These are phyloP conservation scores for Alternaria arbusti DNA, from an alignment of 2,329 filamentous ascomycete species.

Conservation along the genomic window DNA sequence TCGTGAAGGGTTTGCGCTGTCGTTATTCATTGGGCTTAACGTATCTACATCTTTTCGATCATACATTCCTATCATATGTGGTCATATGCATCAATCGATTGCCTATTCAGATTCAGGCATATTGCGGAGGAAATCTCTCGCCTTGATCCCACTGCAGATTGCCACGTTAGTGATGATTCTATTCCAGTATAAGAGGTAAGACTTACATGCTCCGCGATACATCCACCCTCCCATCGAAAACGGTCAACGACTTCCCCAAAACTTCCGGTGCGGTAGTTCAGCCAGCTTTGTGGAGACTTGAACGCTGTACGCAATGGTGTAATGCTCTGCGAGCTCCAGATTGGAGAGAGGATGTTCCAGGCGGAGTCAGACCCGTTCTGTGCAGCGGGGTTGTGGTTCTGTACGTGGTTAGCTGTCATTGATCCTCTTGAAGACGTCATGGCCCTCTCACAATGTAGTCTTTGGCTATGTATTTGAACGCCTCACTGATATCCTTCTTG, in stretches of 20 bases:
- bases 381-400: constrained; percentile 40
- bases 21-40: neutral
- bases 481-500: constrained; percentile 35
- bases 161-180: neutral
- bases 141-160: constrained; percentile 34
- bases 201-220: constrained; percentile 44
- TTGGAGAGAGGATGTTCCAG: constrained; percentile 32
- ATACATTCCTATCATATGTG: neutral
- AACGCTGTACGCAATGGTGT: constrained; percentile 31
- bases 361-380: constrained; percentile 39
- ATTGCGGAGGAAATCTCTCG: constrained; percentile 24
- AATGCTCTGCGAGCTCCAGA: constrained; percentile 31
- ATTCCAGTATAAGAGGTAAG: neutral
- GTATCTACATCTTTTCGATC: neutral
- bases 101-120: neutral
- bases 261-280: constrained; percentile 27
- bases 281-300: constrained; percentile 30
- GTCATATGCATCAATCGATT: neutral
- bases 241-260: constrained; percentile 39
- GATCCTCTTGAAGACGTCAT: neutral
- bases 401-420: neutral
- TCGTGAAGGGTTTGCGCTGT: neutral
- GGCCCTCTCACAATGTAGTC: constrained; percentile 33
- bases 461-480: constrained; percentile 34
- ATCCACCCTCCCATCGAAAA: constrained; percentile 40